Conservation (phyloP, 2,329 filamentous ascomycete species). For the Myriosclerotinia scirpicola region DNA sequence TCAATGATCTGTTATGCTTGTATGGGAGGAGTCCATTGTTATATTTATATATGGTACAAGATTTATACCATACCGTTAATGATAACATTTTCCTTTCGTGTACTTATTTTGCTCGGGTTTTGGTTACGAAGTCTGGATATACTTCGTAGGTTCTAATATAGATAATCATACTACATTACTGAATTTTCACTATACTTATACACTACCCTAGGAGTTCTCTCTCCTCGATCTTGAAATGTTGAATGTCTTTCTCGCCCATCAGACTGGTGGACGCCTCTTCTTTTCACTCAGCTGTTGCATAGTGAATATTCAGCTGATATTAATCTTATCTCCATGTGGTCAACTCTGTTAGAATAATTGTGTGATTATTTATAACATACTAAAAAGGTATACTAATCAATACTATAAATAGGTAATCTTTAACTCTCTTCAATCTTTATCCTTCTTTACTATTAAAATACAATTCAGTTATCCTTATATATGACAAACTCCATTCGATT, state of each 20-base stretch:
- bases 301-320: not conserved
- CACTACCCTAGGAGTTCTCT: no score
- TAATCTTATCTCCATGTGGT: not conserved
- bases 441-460: no score
- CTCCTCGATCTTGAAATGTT: not conserved
- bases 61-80: not conserved
- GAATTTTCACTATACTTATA: no score
- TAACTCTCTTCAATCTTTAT: no score
- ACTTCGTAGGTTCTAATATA: not conserved
- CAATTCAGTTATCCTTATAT: no score
- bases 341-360: no score
- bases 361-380: no score
- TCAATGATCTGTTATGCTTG: not conserved
- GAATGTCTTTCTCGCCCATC: not conserved
- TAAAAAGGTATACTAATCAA: no score
- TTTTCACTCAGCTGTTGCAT: not conserved
- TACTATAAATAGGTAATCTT: no score
- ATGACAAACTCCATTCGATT: not conserved
- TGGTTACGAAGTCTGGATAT: not conserved
- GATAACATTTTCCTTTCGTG: not conserved
- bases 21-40: not conserved
- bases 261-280: not conserved
- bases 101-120: not conserved
- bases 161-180: no score
- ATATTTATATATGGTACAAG: not conserved